phyloP scores from a whole-genome alignment of 805 yeast species.

The Candida morakotiae region DNA sequence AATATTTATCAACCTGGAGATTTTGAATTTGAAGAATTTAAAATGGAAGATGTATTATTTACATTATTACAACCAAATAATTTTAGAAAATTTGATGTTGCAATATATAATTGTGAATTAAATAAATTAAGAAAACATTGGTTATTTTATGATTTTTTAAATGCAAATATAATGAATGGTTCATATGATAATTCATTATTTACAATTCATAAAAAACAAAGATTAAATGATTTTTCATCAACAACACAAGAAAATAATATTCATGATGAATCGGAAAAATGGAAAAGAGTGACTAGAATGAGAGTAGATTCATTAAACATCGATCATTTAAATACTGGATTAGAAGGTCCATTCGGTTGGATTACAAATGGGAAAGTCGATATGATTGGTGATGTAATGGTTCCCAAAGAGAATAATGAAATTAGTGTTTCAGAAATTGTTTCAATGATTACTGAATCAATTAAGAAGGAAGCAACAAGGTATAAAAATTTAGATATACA shows the following conservation, averaged over 20 bases:
- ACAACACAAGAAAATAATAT: constrained; percentile 1
- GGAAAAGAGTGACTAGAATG: constrained; percentile 60
- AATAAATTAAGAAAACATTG: constrained; percentile 84
- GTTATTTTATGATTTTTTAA: constrained; percentile 83
- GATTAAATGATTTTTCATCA: constrained; percentile 42
- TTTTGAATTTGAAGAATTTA: constrained; percentile 82
- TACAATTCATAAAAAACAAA: constrained; percentile 79
- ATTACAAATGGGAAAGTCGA: constrained; percentile 89
- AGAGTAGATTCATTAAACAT: constrained; percentile 81
- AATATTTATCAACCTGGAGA: constrained; percentile 80
- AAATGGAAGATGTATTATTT: constrained; percentile 80
- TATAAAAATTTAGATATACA: constrained; percentile 28
- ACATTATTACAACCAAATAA: constrained; percentile 77
- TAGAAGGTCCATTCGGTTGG: constrained; percentile 97
- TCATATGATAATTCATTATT: constrained; percentile 90
- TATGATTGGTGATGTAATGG: constrained; percentile 85
- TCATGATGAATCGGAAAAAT: constrained; percentile 12
- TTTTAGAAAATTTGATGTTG: constrained; percentile 80
- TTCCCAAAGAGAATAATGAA: constrained; percentile 62
- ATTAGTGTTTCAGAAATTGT: constrained; percentile 47
- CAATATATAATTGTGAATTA: constrained; percentile 82
- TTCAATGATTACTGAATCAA: constrained; percentile 41
- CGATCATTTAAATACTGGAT: constrained; percentile 86
- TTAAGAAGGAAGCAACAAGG: constrained; percentile 47
- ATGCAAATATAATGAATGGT: constrained; percentile 83